Evolutionary conservation across 148 eudicot genomes (phyloP), one percentile per base, ranked within the genome.

Genomic region (Gaultheria prostrata): DNA sequence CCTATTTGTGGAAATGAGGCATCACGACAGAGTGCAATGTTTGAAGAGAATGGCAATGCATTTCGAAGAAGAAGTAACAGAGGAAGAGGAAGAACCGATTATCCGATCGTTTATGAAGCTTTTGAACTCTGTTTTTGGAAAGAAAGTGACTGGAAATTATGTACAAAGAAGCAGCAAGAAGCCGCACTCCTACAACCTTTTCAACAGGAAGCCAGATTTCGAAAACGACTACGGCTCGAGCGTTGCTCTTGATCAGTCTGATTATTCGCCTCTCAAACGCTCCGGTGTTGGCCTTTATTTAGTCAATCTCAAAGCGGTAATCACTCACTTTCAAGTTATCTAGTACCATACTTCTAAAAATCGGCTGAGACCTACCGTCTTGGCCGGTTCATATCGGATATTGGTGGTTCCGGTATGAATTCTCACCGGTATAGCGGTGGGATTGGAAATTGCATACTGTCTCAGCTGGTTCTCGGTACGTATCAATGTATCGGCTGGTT

Each of bases 281-380:
- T 90, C 95, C 0, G 90, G 88, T 59, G 49, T 89, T 10, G 93
- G 97, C 26, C 82, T 96, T 57, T 96, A 88, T 86, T 85, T 87
- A 0, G 99, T 94, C 85, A 94, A 94, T 79, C 91, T 96, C 51
- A 89, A 97, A 0, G 97, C 93, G 91, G 99, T 96, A 96, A 84
- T 65, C 33, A 77, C 18, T 12, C n/a, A 5, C 21, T 49, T 78
- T 35, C 45, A 26, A 54, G 8, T 54, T 18, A 54, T 17, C 15
- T 39, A 39, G 43, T 39, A 39, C 43, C n/a, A n/a, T n/a, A n/a
- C n/a, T n/a, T n/a, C n/a, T n/a, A n/a, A n/a, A n/a, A n/a, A n/a
- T n/a, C n/a, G n/a, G n/a, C n/a, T n/a, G n/a, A n/a, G n/a, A n/a
- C n/a, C n/a, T n/a, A n/a, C n/a, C n/a, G n/a, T n/a, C n/a, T n/a